A percentile compares a stretch with the other conserved stretches of the same genome.
phyloP scores from a whole-genome alignment of 371 early-diverging fungal genomes.

The Rhizopus delemar region DNA sequence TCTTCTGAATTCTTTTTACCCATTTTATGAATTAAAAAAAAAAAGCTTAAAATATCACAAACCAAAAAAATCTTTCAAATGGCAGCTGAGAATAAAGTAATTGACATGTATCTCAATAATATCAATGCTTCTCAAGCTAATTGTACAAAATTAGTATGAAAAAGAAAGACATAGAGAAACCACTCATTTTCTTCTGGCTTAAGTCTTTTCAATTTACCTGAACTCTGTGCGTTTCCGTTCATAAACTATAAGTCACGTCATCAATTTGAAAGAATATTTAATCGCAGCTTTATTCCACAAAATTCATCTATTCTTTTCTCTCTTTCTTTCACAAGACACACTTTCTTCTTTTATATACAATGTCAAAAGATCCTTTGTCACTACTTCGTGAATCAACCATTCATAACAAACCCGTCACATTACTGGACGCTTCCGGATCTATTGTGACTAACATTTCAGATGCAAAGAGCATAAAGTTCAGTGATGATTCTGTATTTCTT shows the following conservation, averaged over 20 bases:
- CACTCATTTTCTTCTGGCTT: no score
- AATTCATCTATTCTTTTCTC: neutral
- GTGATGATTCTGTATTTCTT: slow-evolving; percentile 49
- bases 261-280: neutral
- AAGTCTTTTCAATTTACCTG: no score
- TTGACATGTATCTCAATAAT: neutral
- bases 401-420: slow-evolving; percentile 53
- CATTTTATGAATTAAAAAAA: slow-evolving; percentile 14
- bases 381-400: slow-evolving; percentile 66
- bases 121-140: no score
- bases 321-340: neutral
- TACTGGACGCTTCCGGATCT: slow-evolving; percentile 47
- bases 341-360: slow-evolving; percentile 1
- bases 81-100: neutral
- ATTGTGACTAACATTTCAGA: slow-evolving; percentile 56
- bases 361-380: slow-evolving; percentile 49
- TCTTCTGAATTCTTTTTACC: slow-evolving; percentile 35
- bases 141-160: no score
- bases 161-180: no score
- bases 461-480: slow-evolving; percentile 60
- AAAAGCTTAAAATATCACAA: neutral
- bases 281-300: no score
- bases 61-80: slow-evolving; percentile 2
- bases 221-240: no score
- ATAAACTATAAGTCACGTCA: neutral